Conservation (phyloP, 345 rosid species). For the Mallotus nudiflorus region DNA sequence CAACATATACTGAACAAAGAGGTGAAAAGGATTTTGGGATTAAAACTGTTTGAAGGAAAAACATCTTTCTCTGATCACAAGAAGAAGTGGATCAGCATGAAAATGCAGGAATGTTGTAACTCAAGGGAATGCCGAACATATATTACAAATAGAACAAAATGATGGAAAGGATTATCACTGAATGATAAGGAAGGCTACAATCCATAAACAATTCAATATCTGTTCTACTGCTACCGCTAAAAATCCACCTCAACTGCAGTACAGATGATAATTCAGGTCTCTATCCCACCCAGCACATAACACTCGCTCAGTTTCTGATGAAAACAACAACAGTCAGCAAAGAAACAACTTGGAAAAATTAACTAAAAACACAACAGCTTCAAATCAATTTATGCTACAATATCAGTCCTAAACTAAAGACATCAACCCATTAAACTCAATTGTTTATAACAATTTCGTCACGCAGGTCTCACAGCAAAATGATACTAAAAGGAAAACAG, state of each 20-base stretch:
- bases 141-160: background rate
- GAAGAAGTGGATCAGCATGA: background rate
- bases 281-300: background rate
- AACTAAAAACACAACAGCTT: background rate
- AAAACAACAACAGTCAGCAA: background rate
- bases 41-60: slow-evolving; percentile 24
- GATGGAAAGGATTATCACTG: background rate
- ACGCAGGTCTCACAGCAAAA: background rate
- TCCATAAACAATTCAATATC: background rate
- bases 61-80: slow-evolving; percentile 29
- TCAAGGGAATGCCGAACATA: background rate
- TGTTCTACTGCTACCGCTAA: background rate
- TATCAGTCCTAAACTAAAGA: too few relatives aligned
- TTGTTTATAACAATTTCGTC: too few relatives aligned
- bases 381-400: too few relatives aligned
- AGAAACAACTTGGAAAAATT: background rate
- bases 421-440: too few relatives aligned
- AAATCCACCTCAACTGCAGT: background rate
- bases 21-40: slow-evolving; percentile 30
- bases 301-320: background rate
- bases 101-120: background rate
- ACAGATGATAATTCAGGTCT: background rate
- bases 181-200: background rate
- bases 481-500: background rate
- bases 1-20: slow-evolving; percentile 9